These are phyloP conservation scores for Hanseniaspora thailandica DNA, from an alignment of 805 yeast genomes.

Conservation along the genomic window DNA sequence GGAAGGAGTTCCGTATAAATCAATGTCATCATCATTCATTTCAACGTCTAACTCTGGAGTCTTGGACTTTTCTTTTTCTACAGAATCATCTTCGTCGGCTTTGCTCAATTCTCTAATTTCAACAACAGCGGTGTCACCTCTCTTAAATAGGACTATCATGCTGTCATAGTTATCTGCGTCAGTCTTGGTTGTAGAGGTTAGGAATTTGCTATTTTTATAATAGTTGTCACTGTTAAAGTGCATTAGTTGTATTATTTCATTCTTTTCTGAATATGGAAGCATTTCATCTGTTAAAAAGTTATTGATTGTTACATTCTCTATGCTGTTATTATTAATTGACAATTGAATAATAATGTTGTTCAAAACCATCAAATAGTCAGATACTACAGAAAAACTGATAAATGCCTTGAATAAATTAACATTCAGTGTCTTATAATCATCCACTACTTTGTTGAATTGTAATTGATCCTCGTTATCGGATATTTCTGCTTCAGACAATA, in stretches of 20 bases:
- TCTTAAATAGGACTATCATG: slow-evolving; percentile 5
- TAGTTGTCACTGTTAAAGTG: slow-evolving; percentile 1
- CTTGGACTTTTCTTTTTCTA: slow-evolving; percentile 22
- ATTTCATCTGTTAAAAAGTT: not conserved
- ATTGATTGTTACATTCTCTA: not conserved
- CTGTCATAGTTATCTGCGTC: not conserved
- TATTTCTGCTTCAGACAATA: slow-evolving; percentile 40
- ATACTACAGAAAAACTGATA: slow-evolving; percentile 39
- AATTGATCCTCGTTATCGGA: slow-evolving; percentile 17
- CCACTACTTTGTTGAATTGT: slow-evolving; percentile 27
- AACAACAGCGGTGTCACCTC: slow-evolving; percentile 14
- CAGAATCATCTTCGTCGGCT: not conserved
- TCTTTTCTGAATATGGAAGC: not conserved
- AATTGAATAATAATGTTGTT: slow-evolving; percentile 19
- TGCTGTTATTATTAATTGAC: not conserved
- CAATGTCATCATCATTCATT: slow-evolving; percentile 26
- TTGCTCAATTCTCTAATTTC: slow-evolving; percentile 5
- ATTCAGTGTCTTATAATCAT: slow-evolving; percentile 22
- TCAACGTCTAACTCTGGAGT: slow-evolving; percentile 25
- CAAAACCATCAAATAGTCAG: slow-evolving; percentile 42
- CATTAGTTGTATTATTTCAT: not conserved
- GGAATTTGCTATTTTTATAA: slow-evolving; percentile 3
- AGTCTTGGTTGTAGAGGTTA: not conserved
- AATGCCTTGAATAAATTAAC: slow-evolving; percentile 36
- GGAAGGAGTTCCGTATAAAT: slow-evolving; percentile 21